These are phyloP conservation scores for Plasmodium billcollinsi DNA, from an alignment of 169 alveolate genomes.

Conservation along the genomic window DNA sequence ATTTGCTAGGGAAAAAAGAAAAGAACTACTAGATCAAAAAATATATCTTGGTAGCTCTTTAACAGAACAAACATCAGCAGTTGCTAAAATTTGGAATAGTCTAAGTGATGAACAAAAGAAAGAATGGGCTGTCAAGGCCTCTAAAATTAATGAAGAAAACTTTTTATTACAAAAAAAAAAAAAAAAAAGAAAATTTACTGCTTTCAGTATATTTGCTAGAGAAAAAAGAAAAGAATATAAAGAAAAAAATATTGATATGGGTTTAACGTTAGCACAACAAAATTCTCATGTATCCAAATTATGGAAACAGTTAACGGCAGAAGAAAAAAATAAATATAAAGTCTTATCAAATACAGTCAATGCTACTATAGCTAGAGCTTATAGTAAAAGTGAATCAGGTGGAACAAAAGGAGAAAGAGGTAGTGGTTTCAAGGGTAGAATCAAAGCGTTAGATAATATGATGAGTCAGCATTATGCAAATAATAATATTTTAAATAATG, in stretches of 20 bases:
- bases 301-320: slow-evolving; percentile 58
- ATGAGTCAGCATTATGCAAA: slow-evolving; percentile 35
- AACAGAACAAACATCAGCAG: slow-evolving; percentile 74
- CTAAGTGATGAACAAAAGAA: slow-evolving; percentile 52
- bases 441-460: slow-evolving; percentile 60
- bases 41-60: slow-evolving; percentile 59
- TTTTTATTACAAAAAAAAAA: slow-evolving; percentile 54
- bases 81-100: slow-evolving; percentile 72
- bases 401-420: slow-evolving; percentile 31
- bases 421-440: slow-evolving; percentile 56
- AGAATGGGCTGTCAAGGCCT: slow-evolving; percentile 73
- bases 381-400: slow-evolving; percentile 11
- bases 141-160: slow-evolving; percentile 74
- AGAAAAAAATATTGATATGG: slow-evolving; percentile 67
- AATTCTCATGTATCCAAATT: slow-evolving; percentile 74
- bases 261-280: slow-evolving; percentile 67
- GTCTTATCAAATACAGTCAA: slow-evolving; percentile 36
- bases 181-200: slow-evolving; percentile 74
- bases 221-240: slow-evolving; percentile 69
- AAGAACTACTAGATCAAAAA: slow-evolving; percentile 53
- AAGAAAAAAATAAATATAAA: slow-evolving; percentile 71
- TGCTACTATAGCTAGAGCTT: slow-evolving; percentile 39
- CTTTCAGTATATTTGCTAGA: slow-evolving; percentile 71
- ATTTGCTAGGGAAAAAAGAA: slow-evolving; percentile 71
- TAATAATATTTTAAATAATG: slow-evolving; percentile 1